These are phyloP conservation scores for Picocystis sp. DNA, from an alignment of 163 green algal species.

Conservation along the genomic window DNA sequence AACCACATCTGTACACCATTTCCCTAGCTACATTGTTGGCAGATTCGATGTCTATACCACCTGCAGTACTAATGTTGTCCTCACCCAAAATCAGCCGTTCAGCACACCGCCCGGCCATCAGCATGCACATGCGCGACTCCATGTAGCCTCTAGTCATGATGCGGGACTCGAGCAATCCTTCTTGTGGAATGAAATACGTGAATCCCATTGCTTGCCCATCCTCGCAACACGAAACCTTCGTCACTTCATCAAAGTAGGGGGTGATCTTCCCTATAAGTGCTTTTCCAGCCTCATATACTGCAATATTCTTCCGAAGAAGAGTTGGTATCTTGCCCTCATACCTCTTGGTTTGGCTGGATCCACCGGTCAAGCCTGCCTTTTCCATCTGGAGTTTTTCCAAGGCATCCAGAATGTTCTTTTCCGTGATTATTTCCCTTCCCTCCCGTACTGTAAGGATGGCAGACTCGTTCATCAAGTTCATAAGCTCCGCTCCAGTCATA, in stretches of 20 bases:
- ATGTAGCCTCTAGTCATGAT: slow-evolving; percentile 58
- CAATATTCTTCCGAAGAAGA: slow-evolving; percentile 37
- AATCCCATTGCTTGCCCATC: slow-evolving; percentile 24
- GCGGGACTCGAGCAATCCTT: slow-evolving; percentile 41
- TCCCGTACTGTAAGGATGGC: slow-evolving; percentile 56
- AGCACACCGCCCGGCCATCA: slow-evolving; percentile 35
- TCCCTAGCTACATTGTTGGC: slow-evolving; percentile 67
- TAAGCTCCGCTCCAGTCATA: slow-evolving; percentile 81
- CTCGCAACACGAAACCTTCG: slow-evolving; percentile 30
- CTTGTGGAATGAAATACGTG: slow-evolving; percentile 51
- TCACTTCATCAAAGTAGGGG: slow-evolving; percentile 9
- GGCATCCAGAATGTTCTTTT: slow-evolving; percentile 38
- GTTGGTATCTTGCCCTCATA: slow-evolving; percentile 31
- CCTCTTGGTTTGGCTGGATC: slow-evolving; percentile 63
- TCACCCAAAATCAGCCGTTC: slow-evolving; percentile 72
- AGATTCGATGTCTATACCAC: slow-evolving; percentile 41
- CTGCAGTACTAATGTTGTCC: slow-evolving; percentile 37
- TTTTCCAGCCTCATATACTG: slow-evolving; percentile 61
- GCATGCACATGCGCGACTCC: slow-evolving; percentile 57
- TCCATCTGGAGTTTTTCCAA: slow-evolving; percentile 45
- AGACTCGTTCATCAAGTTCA: slow-evolving; percentile 78
- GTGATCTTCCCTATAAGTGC: slow-evolving; percentile 10
- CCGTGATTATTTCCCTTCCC: slow-evolving; percentile 21
- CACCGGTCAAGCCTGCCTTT: slow-evolving; percentile 45
- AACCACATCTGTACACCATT: slow-evolving; percentile 58